Percentiles rank a stretch among this genome's conserved stretches.
Conservation (phyloP, 2,329 filamentous ascomycete genomes). For the Sphaceloma murrayae region DNA sequence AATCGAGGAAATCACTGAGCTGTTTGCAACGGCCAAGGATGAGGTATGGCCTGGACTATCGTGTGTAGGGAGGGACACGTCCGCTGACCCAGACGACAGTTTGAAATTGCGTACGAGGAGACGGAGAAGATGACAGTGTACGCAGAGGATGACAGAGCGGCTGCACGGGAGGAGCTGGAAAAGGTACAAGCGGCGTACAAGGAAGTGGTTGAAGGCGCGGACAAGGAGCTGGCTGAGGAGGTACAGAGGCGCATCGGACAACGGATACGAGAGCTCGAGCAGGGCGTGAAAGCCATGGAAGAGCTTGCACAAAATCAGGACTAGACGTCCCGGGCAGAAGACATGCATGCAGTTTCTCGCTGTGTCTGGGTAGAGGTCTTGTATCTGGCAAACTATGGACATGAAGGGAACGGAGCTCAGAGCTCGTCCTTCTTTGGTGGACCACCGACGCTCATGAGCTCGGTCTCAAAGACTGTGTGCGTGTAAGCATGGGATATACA, state of each 20-base stretch:
- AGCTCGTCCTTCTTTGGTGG: slow-evolving; percentile 41
- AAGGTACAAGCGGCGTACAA: slow-evolving; percentile 41
- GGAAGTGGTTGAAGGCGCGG: slow-evolving; percentile 33
- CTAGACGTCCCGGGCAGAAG: slow-evolving; percentile 21
- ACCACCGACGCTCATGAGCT: slow-evolving; percentile 73
- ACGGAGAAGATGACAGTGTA: slow-evolving; percentile 47
- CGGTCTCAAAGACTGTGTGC: slow-evolving; percentile 93
- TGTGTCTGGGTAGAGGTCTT: neutral
- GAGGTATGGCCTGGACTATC: slow-evolving; percentile 22
- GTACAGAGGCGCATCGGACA: slow-evolving; percentile 43
- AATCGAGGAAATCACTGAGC: slow-evolving; percentile 35
- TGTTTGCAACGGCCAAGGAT: slow-evolving; percentile 32
- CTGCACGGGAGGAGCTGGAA: slow-evolving; percentile 44
- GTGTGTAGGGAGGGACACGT: too few species aligned
- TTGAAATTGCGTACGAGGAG: slow-evolving; percentile 44
- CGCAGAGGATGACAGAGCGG: slow-evolving; percentile 45
- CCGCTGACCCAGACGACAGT: too few species aligned
- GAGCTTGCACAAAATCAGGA: slow-evolving; percentile 43
- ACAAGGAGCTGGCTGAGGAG: slow-evolving; percentile 39
- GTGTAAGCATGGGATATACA: too few species aligned
- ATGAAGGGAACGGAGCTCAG: slow-evolving; percentile 2
- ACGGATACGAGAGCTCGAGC: slow-evolving; percentile 45
- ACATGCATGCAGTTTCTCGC: neutral
- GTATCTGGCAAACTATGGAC: neutral
- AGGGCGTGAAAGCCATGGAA: slow-evolving; percentile 43